Conservation (phyloP, 2,329 filamentous ascomycete genomes). For the Colletotrichum nymphaeae region DNA sequence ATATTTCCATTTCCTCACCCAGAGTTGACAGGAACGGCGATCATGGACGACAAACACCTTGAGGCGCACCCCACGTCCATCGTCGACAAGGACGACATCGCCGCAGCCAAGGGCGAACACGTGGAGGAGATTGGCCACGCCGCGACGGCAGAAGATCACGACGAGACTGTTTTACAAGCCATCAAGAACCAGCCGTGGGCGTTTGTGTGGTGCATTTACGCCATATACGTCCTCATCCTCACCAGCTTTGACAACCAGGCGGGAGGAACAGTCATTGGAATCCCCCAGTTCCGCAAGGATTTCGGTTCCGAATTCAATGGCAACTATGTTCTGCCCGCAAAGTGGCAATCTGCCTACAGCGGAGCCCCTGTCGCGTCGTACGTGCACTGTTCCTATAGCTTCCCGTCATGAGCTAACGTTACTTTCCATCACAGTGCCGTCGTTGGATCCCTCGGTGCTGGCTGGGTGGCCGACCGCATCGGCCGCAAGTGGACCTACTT, state of each 20-base stretch:
- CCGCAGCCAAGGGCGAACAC: conserved; percentile 28
- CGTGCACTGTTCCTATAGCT: conserved; percentile 18
- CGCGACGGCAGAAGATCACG: conserved; percentile 15
- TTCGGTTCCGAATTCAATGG: conserved; percentile 51
- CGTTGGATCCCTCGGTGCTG: conserved; percentile 28
- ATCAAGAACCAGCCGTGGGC: conserved; percentile 42
- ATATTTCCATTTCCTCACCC: background rate
- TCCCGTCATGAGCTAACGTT: background rate
- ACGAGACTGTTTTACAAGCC: conserved; percentile 36
- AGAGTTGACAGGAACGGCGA: background rate
- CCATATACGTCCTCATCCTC: conserved; percentile 52
- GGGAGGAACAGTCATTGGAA: conserved; percentile 52
- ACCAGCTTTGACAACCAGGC: conserved; percentile 56
- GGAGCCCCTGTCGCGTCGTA: conserved; percentile 53
- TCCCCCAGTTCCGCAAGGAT: conserved; percentile 56
- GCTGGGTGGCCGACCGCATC: conserved; percentile 28
- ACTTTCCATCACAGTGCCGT: conserved; percentile 27
- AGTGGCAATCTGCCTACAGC: conserved; percentile 57
- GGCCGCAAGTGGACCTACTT: conserved; percentile 41
- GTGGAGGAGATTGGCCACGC: conserved; percentile 24
- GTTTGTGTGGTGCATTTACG: conserved; percentile 51
- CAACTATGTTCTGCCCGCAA: conserved; percentile 52
- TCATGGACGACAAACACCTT: conserved; percentile 8
- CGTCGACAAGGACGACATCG: conserved; percentile 25
- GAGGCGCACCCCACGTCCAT: conserved; percentile 19